Evolutionary conservation across 345 rosid species (phyloP), one percentile per base, ranked within the genome.

Genomic region (Populus ilicifolia): DNA sequence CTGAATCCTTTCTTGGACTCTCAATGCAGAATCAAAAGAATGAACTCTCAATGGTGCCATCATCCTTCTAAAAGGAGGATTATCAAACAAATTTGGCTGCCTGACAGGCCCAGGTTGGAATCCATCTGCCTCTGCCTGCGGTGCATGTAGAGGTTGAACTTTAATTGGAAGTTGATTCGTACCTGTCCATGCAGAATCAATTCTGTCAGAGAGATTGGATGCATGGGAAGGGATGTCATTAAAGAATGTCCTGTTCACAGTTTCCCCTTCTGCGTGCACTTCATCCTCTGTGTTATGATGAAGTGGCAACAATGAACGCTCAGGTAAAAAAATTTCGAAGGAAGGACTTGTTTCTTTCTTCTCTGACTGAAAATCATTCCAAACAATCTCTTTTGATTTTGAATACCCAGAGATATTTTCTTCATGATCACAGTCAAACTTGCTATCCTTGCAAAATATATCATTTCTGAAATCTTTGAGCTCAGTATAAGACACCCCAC

Each of bases 141-240:
- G 80, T 8, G 56, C 76, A 72, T 64, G 78, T 2, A 71, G 67
- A 71, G 85, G 76, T 67, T 81, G 89, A 79, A 68, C 81, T 75
- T 85, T 84, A 41, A 67, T 74, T 1, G 75, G 56, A 54, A 68
- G 79, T 5, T 87, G 91, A 76, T 87, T 90, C 38, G 93, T 90
- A 69, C 99, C 99, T 0, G 91, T 86, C 99, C 99, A 96, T n/a
- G 94, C 95, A n/a, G 96, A 92, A 84, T 96, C 99, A 81, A 96
- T 96, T 82, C 90, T 89, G 83, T 89, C 97, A 5, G 98, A 94
- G n/a, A 96, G 83, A 78, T 85, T 84, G 50, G 98, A 87, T 17
- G 78, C 86, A 44, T 88, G 84, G 46, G 89, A 85, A 29, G 89
- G 75, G 50, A 75, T 39, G 59, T 79, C 76, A 33, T 76, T 85